Percentiles rank a stretch among this genome's conserved stretches.
Conservation (phyloP, 139 green algal species). For the Chlorella vulgaris region DNA sequence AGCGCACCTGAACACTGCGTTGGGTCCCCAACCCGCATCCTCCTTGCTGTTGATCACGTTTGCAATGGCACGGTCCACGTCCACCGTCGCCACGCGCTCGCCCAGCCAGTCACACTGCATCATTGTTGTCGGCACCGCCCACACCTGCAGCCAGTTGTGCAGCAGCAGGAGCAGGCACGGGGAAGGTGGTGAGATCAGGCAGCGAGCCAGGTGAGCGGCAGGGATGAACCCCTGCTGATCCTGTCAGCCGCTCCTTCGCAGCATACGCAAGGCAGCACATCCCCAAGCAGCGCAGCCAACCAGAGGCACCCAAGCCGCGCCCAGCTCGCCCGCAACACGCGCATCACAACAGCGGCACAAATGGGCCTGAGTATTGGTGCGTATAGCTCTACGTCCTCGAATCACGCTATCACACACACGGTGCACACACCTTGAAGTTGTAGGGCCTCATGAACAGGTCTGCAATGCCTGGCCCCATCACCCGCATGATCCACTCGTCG, state of each 20-base stretch:
- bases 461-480: conserved; percentile 87
- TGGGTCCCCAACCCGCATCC: conserved; percentile 90
- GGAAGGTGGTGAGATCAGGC: not conserved
- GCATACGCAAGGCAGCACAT: too few relatives aligned
- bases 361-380: too few relatives aligned
- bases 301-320: too few relatives aligned
- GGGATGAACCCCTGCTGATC: too few relatives aligned
- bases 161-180: not conserved
- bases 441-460: conserved; percentile 96
- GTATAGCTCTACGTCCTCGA: too few relatives aligned
- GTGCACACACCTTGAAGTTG: conserved; percentile 93
- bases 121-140: conserved; percentile 76
- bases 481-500: conserved; percentile 93
- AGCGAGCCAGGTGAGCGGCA: not conserved
- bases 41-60: conserved; percentile 89
- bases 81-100: conserved; percentile 90
- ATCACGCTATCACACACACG: too few relatives aligned
- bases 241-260: too few relatives aligned
- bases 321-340: too few relatives aligned
- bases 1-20: conserved; percentile 78
- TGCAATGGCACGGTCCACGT: conserved; percentile 80
- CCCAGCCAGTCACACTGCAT: conserved; percentile 95
- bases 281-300: too few relatives aligned
- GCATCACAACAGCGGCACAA: too few relatives aligned
- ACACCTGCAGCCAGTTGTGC: conserved; percentile 61